Conservation (phyloP, 768 basidiomycete genomes). For the Rubroboletus pulcherrimus region DNA sequence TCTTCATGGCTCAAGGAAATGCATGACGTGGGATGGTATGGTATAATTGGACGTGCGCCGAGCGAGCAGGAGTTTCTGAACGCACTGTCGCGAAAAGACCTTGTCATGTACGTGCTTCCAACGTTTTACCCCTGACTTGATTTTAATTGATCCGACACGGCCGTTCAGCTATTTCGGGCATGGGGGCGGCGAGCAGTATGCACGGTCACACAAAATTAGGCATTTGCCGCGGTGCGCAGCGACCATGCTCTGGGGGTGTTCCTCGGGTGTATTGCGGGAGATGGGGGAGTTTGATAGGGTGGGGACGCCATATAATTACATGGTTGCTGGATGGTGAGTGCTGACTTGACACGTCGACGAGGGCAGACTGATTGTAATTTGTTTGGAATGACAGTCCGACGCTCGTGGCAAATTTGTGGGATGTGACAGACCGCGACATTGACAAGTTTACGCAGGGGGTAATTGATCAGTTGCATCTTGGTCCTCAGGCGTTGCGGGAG, state of each 20-base stretch:
- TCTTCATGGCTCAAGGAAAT: slow-evolving; percentile 72
- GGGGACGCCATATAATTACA: slow-evolving; percentile 92
- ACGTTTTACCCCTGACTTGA: background rate
- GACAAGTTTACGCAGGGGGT: slow-evolving; percentile 88
- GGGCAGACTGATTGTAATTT: background rate
- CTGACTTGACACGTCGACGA: background rate
- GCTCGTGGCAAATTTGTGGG: slow-evolving; percentile 94
- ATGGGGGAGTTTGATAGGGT: slow-evolving; percentile 93
- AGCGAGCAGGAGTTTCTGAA: slow-evolving; percentile 80
- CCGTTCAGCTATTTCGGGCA: slow-evolving; percentile 88
- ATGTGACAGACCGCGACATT: slow-evolving; percentile 96
- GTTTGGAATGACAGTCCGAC: slow-evolving; percentile 59
- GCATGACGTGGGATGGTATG: slow-evolving; percentile 76
- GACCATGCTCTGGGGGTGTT: slow-evolving; percentile 99
- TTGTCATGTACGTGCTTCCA: slow-evolving; percentile 77
- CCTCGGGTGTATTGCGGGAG: slow-evolving; percentile 81
- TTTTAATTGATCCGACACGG: background rate
- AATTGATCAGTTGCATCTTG: slow-evolving; percentile 65
- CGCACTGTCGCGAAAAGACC: slow-evolving; percentile 68
- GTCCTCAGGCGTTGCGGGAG: slow-evolving; percentile 22
- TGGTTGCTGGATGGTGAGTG: slow-evolving; percentile 94
- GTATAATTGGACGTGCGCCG: slow-evolving; percentile 69
- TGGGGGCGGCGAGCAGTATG: slow-evolving; percentile 92
- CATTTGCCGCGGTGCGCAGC: slow-evolving; percentile 83
- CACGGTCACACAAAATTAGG: slow-evolving; percentile 81